Evolutionary conservation across 352 stramenopile species (phyloP).

Genomic region (Globisporangium barbulae): DNA sequence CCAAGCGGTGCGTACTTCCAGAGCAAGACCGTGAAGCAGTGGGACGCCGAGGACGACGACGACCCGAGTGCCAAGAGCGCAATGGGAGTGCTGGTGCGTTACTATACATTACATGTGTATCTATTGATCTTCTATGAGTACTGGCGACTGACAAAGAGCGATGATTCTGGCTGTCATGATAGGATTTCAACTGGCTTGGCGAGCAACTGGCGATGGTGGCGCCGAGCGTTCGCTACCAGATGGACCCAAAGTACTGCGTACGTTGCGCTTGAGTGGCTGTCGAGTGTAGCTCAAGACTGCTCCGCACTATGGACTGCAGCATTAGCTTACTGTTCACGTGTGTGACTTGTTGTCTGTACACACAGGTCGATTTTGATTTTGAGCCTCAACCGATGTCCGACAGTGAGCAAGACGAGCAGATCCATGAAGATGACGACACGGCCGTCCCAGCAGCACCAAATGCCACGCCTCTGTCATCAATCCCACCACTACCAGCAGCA

Average conservation of each 20-base stretch:
- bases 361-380: constrained; percentile 40
- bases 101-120: neutral
- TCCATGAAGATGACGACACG: constrained; percentile 8
- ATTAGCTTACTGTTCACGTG: neutral
- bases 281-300: neutral
- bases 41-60: constrained; percentile 51
- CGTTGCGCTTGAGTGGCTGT: constrained; percentile 14
- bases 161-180: constrained; percentile 1
- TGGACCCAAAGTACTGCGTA: constrained; percentile 78
- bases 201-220: constrained; percentile 45
- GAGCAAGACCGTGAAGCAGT: constrained; percentile 60
- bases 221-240: constrained; percentile 52
- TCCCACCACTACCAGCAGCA: neutral
- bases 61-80: constrained; percentile 3
- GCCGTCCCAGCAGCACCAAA: constrained; percentile 1
- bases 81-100: constrained; percentile 39
- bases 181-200: constrained; percentile 75
- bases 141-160: neutral
- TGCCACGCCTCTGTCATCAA: neutral
- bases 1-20: constrained; percentile 52
- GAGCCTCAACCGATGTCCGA: constrained; percentile 18
- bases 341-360: neutral
- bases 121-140: constrained; percentile 6
- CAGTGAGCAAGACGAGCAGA: constrained; percentile 13
- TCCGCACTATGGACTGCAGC: neutral